Base-by-base conservation (phyloP, 2,329 filamentous ascomycete genomes). In the Ophidiomyces ophidiicola region DNA sequence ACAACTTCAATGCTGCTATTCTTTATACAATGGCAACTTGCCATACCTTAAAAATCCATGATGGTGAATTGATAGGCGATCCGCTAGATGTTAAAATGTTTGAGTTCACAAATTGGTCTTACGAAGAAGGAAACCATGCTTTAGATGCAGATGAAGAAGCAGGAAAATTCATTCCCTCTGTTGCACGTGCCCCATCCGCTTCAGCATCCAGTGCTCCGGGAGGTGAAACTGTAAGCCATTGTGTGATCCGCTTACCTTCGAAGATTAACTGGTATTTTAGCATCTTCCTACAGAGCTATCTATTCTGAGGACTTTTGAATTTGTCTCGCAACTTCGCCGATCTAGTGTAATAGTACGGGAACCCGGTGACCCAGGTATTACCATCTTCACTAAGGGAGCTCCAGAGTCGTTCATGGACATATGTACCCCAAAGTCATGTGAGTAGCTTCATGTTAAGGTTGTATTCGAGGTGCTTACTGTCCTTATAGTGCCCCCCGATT, bases 21-120 rank as follows among this genome's bases (percentile, higher is more conserved):
- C 67, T 96, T 2, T 87, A 90, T 55, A 87, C 86, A 0, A 98
- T 98, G 90, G 86, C 90, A 6, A 98, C 90, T 0, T 98, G 90
- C 43, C 90, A 98, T 58, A 93, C 88, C 0, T 69, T 98, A 6
- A 76, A 87, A 32, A 74, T 80, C 7, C 80, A 98, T 11, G 87
- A 96, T 45, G 80, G 76, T 33, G 86, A 94, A 55, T 72, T 96
- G 28, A 72, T 98, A 23, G 90, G 90, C 1, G 90, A 98, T 53
- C 90, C 92, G 3, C 68, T 98, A 1, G 90, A 98, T 57, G 70
- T 94, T 42, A 96, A 96, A 57, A 98, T 98, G 90, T 98, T 98
- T 56, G 80, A 94, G 48, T 98, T 94, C 50, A 96, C 90, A 0
- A 73, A 74, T 4, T 98, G 90, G 90, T 74, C 76, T 3, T 98